Conservation (phyloP, 306 rosid species). For the Corylus americana region DNA sequence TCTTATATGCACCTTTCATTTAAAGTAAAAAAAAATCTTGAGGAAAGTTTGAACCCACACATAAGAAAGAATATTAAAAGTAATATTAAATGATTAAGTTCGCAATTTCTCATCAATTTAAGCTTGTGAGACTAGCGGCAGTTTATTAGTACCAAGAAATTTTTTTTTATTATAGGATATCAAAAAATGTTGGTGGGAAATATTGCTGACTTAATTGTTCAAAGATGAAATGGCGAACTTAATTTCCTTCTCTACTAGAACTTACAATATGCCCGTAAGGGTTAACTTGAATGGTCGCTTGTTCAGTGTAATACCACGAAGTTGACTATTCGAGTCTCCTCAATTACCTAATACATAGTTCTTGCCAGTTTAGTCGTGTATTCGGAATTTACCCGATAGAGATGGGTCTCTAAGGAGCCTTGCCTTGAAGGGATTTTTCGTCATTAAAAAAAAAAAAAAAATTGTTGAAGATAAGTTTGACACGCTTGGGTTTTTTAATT, state of each 20-base stretch:
- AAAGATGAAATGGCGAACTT: neutral
- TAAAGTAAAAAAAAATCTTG: too few species aligned
- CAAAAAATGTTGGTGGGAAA: neutral
- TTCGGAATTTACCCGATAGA: too few species aligned
- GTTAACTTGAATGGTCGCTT: too few species aligned
- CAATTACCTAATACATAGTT: too few species aligned
- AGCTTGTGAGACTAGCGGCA: neutral
- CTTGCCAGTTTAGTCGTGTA: too few species aligned
- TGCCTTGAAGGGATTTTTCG: too few species aligned
- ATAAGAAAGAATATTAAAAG: too few species aligned
- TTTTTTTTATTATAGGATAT: neutral
- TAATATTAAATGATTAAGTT: neutral
- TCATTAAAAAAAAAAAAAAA: neutral
- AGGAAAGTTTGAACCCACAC: too few species aligned
- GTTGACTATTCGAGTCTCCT: too few species aligned
- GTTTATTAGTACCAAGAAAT: neutral
- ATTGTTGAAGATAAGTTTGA: slow-evolving; percentile 11
- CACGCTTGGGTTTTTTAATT: neutral
- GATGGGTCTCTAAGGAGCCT: too few species aligned
- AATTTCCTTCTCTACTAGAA: neutral
- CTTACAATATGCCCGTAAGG: neutral
- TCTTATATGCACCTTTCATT: too few species aligned
- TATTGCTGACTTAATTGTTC: slow-evolving; percentile 5
- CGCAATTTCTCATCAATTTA: neutral
- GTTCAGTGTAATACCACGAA: too few species aligned